phyloP scores from a whole-genome alignment of 2,329 filamentous ascomycete genomes.

The Epichloe gansuensis region DNA sequence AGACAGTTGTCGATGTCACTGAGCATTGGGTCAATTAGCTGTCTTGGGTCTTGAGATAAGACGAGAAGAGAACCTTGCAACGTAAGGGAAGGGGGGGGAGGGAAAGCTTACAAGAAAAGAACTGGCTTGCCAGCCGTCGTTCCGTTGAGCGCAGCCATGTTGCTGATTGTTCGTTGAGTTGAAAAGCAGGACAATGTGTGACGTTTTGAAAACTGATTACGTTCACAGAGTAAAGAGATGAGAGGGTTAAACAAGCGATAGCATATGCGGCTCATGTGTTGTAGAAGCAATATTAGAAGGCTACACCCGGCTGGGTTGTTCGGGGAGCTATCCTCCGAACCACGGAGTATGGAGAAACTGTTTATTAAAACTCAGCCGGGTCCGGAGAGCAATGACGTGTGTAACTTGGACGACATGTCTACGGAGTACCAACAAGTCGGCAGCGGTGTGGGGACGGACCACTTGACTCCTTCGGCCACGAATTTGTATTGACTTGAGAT shows the following conservation, averaged over 20 bases:
- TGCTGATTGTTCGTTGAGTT: constrained; percentile 9
- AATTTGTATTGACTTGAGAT: background rate
- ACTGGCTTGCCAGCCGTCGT: constrained; percentile 23
- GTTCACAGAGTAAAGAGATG: background rate
- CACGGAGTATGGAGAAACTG: background rate
- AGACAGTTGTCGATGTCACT: constrained; percentile 99
- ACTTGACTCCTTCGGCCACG: background rate
- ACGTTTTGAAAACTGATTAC: background rate
- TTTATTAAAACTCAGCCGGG: background rate
- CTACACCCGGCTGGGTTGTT: background rate
- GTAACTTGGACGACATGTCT: too few relatives aligned
- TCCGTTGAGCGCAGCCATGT: constrained; percentile 22
- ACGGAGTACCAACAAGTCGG: too few relatives aligned
- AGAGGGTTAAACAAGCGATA: background rate
- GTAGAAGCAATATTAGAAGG: background rate
- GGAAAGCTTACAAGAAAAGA: constrained; percentile 29
- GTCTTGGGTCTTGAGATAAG: background rate
- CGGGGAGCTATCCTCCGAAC: too few relatives aligned
- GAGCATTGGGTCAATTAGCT: constrained; percentile 15
- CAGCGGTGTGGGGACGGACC: too few relatives aligned
- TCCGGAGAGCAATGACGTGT: too few relatives aligned
- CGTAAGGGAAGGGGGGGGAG: background rate
- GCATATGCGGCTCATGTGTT: background rate
- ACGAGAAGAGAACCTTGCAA: too few relatives aligned
- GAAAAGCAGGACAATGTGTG: background rate